These are phyloP conservation scores for Penicillium robsamsonii DNA, from an alignment of 495 filamentous ascomycete genomes.

Conservation along the genomic window DNA sequence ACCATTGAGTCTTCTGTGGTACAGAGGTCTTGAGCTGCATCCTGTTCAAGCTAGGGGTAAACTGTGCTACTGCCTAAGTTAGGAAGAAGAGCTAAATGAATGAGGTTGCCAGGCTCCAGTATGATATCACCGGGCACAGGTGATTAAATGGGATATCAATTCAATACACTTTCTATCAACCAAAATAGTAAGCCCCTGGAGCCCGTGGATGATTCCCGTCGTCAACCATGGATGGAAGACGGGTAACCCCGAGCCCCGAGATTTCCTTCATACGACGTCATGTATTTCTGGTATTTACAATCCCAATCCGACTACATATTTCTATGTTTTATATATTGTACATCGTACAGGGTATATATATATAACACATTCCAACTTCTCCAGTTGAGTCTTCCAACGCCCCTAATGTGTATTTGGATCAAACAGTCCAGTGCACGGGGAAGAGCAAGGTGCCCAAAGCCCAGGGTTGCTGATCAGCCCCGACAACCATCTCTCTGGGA, in stretches of 20 bases:
- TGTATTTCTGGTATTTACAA: background rate
- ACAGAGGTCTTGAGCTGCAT: constrained; percentile 11
- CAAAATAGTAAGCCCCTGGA: background rate
- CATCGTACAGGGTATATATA: background rate
- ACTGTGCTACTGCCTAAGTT: constrained; percentile 1
- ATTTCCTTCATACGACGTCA: background rate
- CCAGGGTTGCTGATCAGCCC: constrained; percentile 8
- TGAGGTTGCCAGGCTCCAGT: background rate
- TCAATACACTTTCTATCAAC: background rate
- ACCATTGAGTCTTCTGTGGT: constrained; percentile 4
- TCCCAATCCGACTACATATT: background rate
- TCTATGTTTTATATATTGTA: background rate
- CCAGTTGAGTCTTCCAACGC: background rate
- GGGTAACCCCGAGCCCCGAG: background rate
- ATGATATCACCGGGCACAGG: background rate
- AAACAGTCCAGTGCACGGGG: constrained; percentile 1
- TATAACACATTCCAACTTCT: background rate
- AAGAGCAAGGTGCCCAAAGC: constrained; percentile 2
- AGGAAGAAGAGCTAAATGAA: background rate
- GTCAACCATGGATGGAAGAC: constrained; percentile 1
- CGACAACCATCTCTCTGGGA: constrained; percentile 8
- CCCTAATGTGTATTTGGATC: constrained; percentile 6
- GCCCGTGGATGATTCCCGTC: background rate
- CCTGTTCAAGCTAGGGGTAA: constrained; percentile 14
- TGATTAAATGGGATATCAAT: background rate